Evolutionary conservation across 805 yeast genomes (phyloP).

Genomic region (Myxozyma nipponensis): DNA sequence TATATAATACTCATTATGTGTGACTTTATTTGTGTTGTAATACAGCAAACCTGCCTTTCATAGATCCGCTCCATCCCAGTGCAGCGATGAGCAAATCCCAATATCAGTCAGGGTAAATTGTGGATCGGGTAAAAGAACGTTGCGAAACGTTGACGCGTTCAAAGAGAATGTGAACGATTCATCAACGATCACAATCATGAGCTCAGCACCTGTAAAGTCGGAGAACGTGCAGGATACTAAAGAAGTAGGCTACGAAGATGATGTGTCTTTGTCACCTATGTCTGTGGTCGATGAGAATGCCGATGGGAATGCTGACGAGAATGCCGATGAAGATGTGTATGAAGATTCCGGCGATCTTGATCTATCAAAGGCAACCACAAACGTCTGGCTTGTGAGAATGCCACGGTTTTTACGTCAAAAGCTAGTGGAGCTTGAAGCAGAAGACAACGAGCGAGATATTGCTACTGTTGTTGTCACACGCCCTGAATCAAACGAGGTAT

Average conservation of each 20-base stretch:
- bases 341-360: constrained; percentile 79
- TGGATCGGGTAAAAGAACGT: too few relatives aligned
- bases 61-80: too few relatives aligned
- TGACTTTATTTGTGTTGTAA: too few relatives aligned
- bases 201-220: too few relatives aligned
- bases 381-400: constrained; percentile 87
- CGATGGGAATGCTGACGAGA: constrained; percentile 9
- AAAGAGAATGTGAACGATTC: too few relatives aligned
- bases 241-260: constrained; percentile 35
- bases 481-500: constrained; percentile 32
- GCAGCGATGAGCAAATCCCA: too few relatives aligned
- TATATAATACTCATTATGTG: constrained; percentile 29
- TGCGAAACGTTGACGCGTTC: too few relatives aligned
- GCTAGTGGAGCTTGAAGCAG: constrained; percentile 63
- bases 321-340: constrained; percentile 40
- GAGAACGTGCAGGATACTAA: neutral
- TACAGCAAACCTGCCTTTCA: too few relatives aligned
- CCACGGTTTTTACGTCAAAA: constrained; percentile 81
- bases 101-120: too few relatives aligned
- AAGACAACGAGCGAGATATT: constrained; percentile 64
- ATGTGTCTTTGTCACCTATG: constrained; percentile 38
- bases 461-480: constrained; percentile 73
- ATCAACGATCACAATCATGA: too few relatives aligned
- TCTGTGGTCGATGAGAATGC: constrained; percentile 30
- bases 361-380: constrained; percentile 55